These are phyloP conservation scores for Penicillium janthinellum DNA, from an alignment of 2,329 filamentous ascomycete species.

Conservation along the genomic window DNA sequence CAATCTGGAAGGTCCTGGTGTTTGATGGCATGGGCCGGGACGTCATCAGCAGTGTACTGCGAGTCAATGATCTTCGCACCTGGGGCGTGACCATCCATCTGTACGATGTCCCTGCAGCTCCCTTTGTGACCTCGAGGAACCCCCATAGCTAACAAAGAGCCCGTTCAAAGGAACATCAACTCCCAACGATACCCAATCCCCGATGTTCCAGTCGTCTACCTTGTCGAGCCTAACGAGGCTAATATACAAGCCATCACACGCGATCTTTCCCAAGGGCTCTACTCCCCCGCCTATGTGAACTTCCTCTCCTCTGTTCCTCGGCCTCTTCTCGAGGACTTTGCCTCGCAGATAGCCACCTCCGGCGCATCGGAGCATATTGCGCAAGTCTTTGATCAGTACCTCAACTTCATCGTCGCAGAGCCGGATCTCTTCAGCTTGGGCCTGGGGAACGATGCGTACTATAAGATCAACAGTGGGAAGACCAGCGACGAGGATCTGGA, in stretches of 20 bases:
- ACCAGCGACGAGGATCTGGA: constrained; percentile 91
- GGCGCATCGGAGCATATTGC: constrained; percentile 87
- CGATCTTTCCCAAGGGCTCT: constrained; percentile 84
- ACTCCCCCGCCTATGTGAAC: constrained; percentile 93
- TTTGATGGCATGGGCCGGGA: constrained; percentile 91
- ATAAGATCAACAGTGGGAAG: constrained; percentile 90
- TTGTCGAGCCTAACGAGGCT: constrained; percentile 82
- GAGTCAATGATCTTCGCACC: constrained; percentile 87
- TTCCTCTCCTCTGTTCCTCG: constrained; percentile 92
- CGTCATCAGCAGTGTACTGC: constrained; percentile 93
- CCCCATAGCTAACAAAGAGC: constrained; percentile 20
- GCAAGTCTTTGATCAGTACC: constrained; percentile 92
- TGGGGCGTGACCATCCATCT: constrained; percentile 98
- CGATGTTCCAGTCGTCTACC: constrained; percentile 92
- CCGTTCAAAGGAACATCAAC: constrained; percentile 70
- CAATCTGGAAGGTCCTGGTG: constrained; percentile 96
- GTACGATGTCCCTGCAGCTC: constrained; percentile 51
- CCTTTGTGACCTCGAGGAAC: neutral
- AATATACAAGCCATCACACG: constrained; percentile 82
- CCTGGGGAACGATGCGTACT: constrained; percentile 91
- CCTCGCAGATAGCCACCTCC: constrained; percentile 78
- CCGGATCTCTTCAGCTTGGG: constrained; percentile 93
- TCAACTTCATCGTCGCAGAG: constrained; percentile 96
- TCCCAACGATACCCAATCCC: constrained; percentile 85
- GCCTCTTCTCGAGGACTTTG: constrained; percentile 91